Percentiles rank a stretch among this genome's conserved stretches.
Evolutionary conservation across 2,329 filamentous ascomycete species (phyloP).

Genomic region (Exophiala phaeomuriformis): DNA sequence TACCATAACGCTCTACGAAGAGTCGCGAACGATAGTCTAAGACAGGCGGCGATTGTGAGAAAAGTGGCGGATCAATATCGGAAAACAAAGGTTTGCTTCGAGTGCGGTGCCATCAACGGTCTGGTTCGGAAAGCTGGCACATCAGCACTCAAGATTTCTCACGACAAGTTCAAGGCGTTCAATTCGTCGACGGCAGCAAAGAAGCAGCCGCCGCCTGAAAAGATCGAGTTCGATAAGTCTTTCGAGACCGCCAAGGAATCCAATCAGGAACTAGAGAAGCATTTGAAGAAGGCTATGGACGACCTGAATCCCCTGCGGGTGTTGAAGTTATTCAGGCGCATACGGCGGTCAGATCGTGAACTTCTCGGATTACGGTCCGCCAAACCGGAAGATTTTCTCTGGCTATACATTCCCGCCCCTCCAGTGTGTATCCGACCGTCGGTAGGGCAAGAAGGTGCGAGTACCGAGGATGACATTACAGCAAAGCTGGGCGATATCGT

Average conservation of each 20-base stretch:
- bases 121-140: conserved; percentile 80
- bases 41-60: conserved; percentile 75
- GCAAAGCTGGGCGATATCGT: conserved; percentile 96
- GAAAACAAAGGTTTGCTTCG: conserved; percentile 74
- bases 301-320: conserved; percentile 86
- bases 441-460: conserved; percentile 84
- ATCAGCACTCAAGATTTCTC: conserved; percentile 80
- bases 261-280: conserved; percentile 79
- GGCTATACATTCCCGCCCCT: conserved; percentile 91
- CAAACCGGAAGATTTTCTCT: conserved; percentile 92
- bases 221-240: conserved; percentile 76
- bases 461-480: conserved; percentile 92
- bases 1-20: conserved; percentile 75
- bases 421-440: conserved; percentile 92
- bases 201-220: conserved; percentile 74
- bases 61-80: conserved; percentile 82
- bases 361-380: conserved; percentile 85
- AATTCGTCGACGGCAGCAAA: conserved; percentile 81
- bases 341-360: conserved; percentile 79
- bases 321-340: conserved; percentile 83
- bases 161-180: conserved; percentile 84
- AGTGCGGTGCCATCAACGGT: conserved; percentile 77
- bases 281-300: conserved; percentile 85
- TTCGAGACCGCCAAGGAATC: conserved; percentile 71
- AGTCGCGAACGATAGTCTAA: conserved; percentile 77